phyloP scores from a whole-genome alignment of 805 yeast genomes.

The Zygotorulaspora sp. region DNA sequence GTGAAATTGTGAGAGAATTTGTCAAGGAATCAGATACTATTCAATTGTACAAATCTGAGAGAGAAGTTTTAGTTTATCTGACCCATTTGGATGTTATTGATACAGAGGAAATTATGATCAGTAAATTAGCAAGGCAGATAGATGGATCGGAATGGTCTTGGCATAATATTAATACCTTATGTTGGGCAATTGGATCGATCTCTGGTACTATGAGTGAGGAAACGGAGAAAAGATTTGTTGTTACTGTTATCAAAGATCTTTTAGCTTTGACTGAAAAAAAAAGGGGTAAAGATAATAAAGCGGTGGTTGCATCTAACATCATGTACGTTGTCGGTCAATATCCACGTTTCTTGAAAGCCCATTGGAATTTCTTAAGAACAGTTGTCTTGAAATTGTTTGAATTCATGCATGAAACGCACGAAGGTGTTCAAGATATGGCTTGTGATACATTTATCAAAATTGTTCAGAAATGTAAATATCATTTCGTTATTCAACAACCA shows the following conservation, averaged over 20 bases:
- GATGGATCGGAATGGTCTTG: constrained; percentile 99
- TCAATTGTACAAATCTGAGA: constrained; percentile 88
- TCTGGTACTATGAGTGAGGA: constrained; percentile 99
- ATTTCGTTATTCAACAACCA: constrained; percentile 82
- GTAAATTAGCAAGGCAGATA: constrained; percentile 83
- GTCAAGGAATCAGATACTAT: constrained; percentile 97
- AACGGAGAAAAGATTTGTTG: constrained; percentile 91
- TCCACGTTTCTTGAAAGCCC: constrained; percentile 95
- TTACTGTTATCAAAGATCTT: constrained; percentile 87
- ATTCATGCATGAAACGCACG: constrained; percentile 99
- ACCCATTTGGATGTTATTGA: constrained; percentile 94
- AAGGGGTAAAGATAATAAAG: constrained; percentile 96
- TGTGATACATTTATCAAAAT: constrained; percentile 98
- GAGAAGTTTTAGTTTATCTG: constrained; percentile 90
- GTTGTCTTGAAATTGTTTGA: constrained; percentile 94
- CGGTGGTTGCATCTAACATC: constrained; percentile 98
- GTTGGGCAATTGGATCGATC: constrained; percentile 99
- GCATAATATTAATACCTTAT: constrained; percentile 93
- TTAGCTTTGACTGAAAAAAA: constrained; percentile 91
- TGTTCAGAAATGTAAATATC: constrained; percentile 90
- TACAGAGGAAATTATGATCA: constrained; percentile 90
- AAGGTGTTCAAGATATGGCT: constrained; percentile 99
- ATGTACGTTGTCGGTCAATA: constrained; percentile 99
- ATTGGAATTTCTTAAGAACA: constrained; percentile 95
- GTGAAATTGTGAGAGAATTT: constrained; percentile 96